Evolutionary conservation across 2,329 filamentous ascomycete genomes (phyloP).

Genomic region (Stachybotrys chlorohalonatus): DNA sequence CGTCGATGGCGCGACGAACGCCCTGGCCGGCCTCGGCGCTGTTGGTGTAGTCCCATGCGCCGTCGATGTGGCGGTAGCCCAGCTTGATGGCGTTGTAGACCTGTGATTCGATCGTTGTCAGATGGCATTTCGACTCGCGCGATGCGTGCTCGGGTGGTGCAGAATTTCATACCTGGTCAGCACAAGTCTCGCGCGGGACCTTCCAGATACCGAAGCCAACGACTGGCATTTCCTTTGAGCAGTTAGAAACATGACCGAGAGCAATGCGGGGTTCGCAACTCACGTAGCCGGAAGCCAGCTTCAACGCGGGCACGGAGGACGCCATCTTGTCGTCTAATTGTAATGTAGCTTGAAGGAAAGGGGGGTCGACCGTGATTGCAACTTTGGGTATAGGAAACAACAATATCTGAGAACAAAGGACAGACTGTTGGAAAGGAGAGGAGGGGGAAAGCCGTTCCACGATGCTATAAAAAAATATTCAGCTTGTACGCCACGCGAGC

Average conservation of each 20-base stretch:
- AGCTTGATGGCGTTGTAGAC: conserved; percentile 34
- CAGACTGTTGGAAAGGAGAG: not conserved
- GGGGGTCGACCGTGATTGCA: too few relatives aligned
- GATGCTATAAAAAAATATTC: not conserved
- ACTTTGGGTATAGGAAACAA: too few relatives aligned
- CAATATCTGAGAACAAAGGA: too few relatives aligned
- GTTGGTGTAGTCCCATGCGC: conserved; percentile 51
- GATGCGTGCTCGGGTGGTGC: not conserved
- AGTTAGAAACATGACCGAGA: not conserved
- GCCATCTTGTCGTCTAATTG: not conserved
- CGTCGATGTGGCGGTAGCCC: conserved; percentile 43
- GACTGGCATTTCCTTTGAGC: conserved; percentile 12
- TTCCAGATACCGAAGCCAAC: conserved; percentile 64
- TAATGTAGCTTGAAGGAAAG: too few relatives aligned
- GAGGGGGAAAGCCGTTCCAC: not conserved
- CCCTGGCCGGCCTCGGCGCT: conserved; percentile 57
- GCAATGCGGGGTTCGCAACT: not conserved
- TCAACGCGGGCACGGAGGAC: not conserved
- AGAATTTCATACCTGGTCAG: conserved; percentile 54
- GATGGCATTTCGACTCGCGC: not conserved
- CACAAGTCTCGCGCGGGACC: conserved; percentile 35
- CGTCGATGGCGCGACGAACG: conserved; percentile 44
- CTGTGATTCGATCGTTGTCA: not conserved
- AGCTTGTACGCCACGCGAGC: not conserved
- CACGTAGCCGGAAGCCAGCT: not conserved